These are phyloP conservation scores for Onygenales sp. DNA, from an alignment of 2,329 filamentous ascomycete species.

Conservation along the genomic window DNA sequence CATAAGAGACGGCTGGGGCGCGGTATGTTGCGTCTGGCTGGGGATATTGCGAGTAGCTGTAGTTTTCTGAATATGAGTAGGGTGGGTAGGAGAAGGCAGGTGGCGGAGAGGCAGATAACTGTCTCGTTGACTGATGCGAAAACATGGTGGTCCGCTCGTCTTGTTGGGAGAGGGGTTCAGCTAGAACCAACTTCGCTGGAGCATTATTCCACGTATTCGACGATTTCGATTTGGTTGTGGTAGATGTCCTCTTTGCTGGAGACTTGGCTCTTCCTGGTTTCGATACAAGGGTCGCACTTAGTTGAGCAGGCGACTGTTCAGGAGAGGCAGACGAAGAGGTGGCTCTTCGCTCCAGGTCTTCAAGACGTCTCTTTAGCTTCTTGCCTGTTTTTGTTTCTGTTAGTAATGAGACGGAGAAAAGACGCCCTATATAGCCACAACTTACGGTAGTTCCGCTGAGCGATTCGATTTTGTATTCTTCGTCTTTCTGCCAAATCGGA, in stretches of 20 bases:
- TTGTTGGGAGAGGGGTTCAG: slow-evolving; percentile 24
- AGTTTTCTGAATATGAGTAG: slow-evolving; percentile 35
- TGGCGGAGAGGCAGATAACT: slow-evolving; percentile 50
- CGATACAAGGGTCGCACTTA: slow-evolving; percentile 14
- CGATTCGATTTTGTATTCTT: slow-evolving; percentile 94
- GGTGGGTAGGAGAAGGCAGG: slow-evolving; percentile 42
- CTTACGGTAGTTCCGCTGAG: slow-evolving; percentile 92
- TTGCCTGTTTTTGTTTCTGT: slow-evolving; percentile 39
- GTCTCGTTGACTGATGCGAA: slow-evolving; percentile 48
- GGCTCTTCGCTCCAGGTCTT: slow-evolving; percentile 54
- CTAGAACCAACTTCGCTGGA: slow-evolving; percentile 13
- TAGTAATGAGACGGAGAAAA: not conserved
- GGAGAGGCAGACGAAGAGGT: slow-evolving; percentile 53
- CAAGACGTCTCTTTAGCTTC: slow-evolving; percentile 58
- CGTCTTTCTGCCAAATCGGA: slow-evolving; percentile 90
- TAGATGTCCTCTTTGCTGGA: slow-evolving; percentile 12
- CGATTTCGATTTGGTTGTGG: slow-evolving; percentile 16
- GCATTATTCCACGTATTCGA: slow-evolving; percentile 14
- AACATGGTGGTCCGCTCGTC: slow-evolving; percentile 47
- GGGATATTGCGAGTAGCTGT: slow-evolving; percentile 25
- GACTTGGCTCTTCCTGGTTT: not conserved
- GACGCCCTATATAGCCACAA: too few relatives aligned
- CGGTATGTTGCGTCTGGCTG: slow-evolving; percentile 25
- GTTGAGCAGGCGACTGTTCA: slow-evolving; percentile 48
- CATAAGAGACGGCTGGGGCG: slow-evolving; percentile 20